phyloP scores from a whole-genome alignment of 306 rosid genomes.

The Rubus idaeus region DNA sequence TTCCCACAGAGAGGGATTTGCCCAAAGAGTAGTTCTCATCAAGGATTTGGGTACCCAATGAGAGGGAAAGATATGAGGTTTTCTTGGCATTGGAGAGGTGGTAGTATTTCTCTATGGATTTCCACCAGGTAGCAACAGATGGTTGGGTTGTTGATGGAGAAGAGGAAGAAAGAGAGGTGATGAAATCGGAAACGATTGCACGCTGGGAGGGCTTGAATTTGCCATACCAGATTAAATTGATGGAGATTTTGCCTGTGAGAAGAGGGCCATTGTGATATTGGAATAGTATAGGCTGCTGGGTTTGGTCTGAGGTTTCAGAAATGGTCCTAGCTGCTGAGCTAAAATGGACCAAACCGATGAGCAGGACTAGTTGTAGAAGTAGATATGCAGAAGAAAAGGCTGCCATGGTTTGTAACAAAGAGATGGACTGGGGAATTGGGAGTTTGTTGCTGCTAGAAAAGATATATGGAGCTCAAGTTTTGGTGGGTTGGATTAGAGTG shows the following conservation, averaged over 20 bases:
- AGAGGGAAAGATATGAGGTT: conserved; percentile 18
- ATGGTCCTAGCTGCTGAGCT: conserved; percentile 46
- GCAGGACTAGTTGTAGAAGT: conserved; percentile 16
- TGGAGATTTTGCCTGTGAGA: conserved; percentile 44
- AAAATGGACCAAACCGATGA: background rate
- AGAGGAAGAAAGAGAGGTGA: conserved; percentile 53
- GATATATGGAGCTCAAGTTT: background rate
- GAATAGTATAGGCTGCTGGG: conserved; percentile 39
- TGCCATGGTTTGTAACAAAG: conserved; percentile 29
- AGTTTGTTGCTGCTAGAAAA: background rate
- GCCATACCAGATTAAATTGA: conserved; percentile 79
- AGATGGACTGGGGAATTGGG: background rate
- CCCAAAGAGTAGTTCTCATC: conserved; percentile 43
- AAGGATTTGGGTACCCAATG: conserved; percentile 41
- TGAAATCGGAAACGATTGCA: conserved; percentile 58
- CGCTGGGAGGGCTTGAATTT: conserved; percentile 61
- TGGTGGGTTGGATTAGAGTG: background rate
- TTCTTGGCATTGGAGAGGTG: conserved; percentile 24
- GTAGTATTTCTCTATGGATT: conserved; percentile 44
- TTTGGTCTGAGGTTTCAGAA: conserved; percentile 25
- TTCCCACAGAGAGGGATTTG: conserved; percentile 44
- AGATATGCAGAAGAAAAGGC: background rate
- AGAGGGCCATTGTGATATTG: conserved; percentile 82
- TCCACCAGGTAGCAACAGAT: conserved; percentile 58
- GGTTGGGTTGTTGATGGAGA: conserved; percentile 35